Evolutionary conservation across 2,329 filamentous ascomycete genomes (phyloP), one percentile per base, ranked within the genome.

Genomic region (Neocatenulostroma microsporum): DNA sequence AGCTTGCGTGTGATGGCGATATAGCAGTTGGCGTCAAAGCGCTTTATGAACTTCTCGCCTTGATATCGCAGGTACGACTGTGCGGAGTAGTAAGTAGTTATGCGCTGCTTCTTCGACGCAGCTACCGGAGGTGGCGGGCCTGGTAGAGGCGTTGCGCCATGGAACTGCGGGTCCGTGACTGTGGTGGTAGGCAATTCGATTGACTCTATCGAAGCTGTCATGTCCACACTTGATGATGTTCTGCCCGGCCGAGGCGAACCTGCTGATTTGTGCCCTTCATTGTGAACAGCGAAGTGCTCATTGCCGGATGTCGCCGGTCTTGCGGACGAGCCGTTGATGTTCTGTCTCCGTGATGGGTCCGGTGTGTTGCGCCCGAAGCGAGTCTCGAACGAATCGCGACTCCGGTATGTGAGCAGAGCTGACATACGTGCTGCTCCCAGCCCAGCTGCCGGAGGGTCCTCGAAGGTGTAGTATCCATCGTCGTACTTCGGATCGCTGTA

Each of bases 401-500:
- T 95, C 49, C 91, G 80, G 64, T 98, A 98, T 5, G 91, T 98
- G 51, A 98, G 70, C 24, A 98, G 75, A 2, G 91, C 91, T 39
- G 88, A 86, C 91, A 98, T 98, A 54, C 91, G 86, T 18, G 91
- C 91, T 6, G 91, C 91, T 10, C 88, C 87, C 2, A 98, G 74
- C 1, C 91, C 91, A 1, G 87, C 82, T 0, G 79, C 70, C 1
- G 91, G 91, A 21, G 88, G 88, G 50, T 96, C 86, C 21, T 83
- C 74, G 53, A 91, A 93, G 1, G 78, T 55, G 58, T 96, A 98
- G 64, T 95, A 96, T 29, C 91, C 91, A 55, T 96, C 88, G 44
- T 95, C 87, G 61, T 98, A 98, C 67, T 95, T 96, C 21, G 91
- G 91, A 58, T 98, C 91, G 25, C 86, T 88, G 64, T 96, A 98